phyloP scores from a whole-genome alignment of 176 grass and related monocot species.

The Oryza brachyantha region DNA sequence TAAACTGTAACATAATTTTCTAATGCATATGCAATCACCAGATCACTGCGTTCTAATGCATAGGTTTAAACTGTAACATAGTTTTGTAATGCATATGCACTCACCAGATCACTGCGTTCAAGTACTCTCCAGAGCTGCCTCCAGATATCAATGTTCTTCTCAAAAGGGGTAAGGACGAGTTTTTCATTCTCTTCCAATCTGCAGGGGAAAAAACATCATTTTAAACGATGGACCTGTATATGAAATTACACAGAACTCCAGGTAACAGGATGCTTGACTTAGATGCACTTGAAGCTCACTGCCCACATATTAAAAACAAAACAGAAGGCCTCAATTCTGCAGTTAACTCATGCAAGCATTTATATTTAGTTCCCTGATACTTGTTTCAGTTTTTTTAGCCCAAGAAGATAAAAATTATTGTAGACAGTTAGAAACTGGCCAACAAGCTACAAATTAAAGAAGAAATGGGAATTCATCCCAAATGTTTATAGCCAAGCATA shows the following conservation, averaged over 20 bases:
- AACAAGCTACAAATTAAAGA: background rate
- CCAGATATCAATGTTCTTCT: constrained; percentile 98
- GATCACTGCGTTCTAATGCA: constrained; percentile 79
- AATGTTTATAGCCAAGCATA: constrained; percentile 2
- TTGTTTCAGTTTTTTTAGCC: background rate
- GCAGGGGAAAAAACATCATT: background rate
- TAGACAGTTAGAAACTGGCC: background rate
- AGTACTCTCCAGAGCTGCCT: constrained; percentile 98
- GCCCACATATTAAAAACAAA: background rate
- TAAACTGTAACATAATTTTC: background rate
- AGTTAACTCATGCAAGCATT: no score
- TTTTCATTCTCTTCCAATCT: constrained; percentile 84
- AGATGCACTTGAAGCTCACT: background rate
- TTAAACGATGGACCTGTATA: background rate
- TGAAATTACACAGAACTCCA: background rate
- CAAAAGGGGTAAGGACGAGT: constrained; percentile 89
- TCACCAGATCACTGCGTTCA: constrained; percentile 87
- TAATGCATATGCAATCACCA: constrained; percentile 49
- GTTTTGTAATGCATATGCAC: constrained; percentile 19
- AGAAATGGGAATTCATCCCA: background rate
- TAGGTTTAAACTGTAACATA: background rate
- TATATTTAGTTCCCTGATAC: no score
- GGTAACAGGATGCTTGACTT: background rate
- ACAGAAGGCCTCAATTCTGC: no score
- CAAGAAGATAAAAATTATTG: background rate